Conservation (phyloP, 2,329 filamentous ascomycete genomes). For the Neurospora sp. region DNA sequence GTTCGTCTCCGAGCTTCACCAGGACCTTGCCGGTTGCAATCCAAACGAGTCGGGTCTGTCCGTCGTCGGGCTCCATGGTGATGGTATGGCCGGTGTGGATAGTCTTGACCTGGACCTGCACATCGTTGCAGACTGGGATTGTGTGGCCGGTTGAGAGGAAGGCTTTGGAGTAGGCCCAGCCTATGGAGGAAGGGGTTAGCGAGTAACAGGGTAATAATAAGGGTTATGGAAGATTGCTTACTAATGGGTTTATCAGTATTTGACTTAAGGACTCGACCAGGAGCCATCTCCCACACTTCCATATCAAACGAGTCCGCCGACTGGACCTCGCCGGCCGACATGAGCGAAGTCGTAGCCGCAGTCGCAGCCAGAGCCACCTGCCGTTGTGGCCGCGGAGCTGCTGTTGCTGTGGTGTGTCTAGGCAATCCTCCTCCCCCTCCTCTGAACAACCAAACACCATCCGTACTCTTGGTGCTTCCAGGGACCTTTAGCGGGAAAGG, state of each 20-base stretch:
- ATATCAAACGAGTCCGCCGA: conserved; percentile 20
- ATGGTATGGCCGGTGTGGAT: conserved; percentile 16
- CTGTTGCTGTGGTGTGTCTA: background rate
- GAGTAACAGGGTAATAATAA: background rate
- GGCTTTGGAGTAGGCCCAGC: conserved; percentile 25
- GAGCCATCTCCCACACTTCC: conserved; percentile 28
- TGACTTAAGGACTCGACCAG: conserved; percentile 20
- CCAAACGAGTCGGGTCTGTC: conserved; percentile 18
- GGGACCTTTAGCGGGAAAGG: background rate
- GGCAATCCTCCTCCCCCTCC: background rate
- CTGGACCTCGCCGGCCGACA: conserved; percentile 11
- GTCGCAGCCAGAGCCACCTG: background rate
- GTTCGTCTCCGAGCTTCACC: conserved; percentile 14
- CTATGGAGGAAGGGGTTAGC: conserved; percentile 7
- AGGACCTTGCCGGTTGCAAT: conserved; percentile 23
- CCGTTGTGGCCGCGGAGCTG: background rate
- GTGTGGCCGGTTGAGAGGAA: conserved; percentile 19
- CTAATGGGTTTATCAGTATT: conserved; percentile 8
- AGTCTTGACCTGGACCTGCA: conserved; percentile 21
- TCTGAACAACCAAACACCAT: background rate
- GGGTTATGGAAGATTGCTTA: conserved; percentile 6
- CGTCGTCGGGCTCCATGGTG: conserved; percentile 11
- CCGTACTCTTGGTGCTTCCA: background rate
- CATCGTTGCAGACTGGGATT: conserved; percentile 18
- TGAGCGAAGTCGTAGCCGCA: conserved; percentile 5